Conservation (phyloP, 2,329 filamentous ascomycete genomes). For the Phaeosphaeriaceae sp. region DNA sequence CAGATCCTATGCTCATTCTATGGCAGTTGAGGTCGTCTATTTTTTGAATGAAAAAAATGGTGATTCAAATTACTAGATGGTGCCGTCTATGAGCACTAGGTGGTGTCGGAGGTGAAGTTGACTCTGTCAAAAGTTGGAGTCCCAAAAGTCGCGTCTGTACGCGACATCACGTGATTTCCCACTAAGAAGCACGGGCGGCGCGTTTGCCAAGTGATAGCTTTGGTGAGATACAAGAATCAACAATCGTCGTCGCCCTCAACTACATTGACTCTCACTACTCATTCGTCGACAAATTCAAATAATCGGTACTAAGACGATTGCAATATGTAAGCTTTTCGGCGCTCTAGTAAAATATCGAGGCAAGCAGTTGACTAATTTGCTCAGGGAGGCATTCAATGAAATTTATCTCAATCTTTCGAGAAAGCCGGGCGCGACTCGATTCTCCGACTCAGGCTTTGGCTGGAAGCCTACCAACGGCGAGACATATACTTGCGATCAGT, state of each 20-base stretch:
- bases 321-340: slow-evolving; percentile 6
- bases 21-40: no score
- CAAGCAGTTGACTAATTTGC: background rate
- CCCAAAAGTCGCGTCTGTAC: background rate
- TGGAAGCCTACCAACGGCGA: slow-evolving; percentile 93
- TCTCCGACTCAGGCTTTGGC: slow-evolving; percentile 91
- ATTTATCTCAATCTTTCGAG: slow-evolving; percentile 96
- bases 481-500: slow-evolving; percentile 89
- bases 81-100: no score
- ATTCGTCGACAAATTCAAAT: background rate
- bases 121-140: no score
- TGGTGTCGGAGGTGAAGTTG: background rate
- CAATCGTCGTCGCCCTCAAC: background rate
- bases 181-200: slow-evolving; percentile 2
- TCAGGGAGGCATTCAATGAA: slow-evolving; percentile 91
- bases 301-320: background rate
- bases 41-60: no score
- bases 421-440: slow-evolving; percentile 88
- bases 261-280: background rate
- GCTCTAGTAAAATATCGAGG: background rate
- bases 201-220: slow-evolving; percentile 15
- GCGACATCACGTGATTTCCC: slow-evolving; percentile 2
- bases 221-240: slow-evolving; percentile 7
- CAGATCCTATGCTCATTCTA: no score
- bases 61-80: no score